phyloP scores from a whole-genome alignment of 2,329 filamentous ascomycete species.

The Aspergillus pseudotamarii region DNA sequence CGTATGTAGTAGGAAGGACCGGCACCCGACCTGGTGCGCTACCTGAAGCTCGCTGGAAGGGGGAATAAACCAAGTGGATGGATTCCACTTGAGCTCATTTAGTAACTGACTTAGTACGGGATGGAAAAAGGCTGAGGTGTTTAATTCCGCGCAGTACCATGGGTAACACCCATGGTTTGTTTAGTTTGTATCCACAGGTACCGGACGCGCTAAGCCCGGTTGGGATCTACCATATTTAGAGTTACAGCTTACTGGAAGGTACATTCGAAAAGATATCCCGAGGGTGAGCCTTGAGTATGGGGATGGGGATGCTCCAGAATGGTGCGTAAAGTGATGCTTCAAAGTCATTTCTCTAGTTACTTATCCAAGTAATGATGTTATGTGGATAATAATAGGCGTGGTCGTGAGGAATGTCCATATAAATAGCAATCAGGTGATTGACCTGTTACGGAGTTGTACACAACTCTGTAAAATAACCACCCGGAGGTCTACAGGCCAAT shows the following conservation, averaged over 20 bases:
- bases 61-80: background rate
- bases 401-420: slow-evolving; percentile 1
- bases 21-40: background rate
- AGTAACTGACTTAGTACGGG: background rate
- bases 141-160: background rate
- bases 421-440: slow-evolving; percentile 3
- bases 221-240: slow-evolving; percentile 1
- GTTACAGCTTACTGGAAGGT: background rate
- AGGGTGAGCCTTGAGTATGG: background rate
- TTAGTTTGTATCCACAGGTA: background rate
- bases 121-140: background rate
- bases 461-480: background rate
- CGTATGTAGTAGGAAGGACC: background rate
- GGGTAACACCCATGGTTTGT: background rate
- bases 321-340: background rate
- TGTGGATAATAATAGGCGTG: background rate
- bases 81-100: background rate
- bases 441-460: background rate
- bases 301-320: background rate
- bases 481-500: background rate
- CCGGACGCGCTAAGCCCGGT: background rate
- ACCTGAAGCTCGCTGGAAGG: background rate
- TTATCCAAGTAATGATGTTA: background rate
- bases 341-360: background rate
- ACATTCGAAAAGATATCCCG: background rate